Evolutionary conservation across 1,139 yeast species (phyloP), one percentile per base, ranked within the genome.

Genomic region (Taiozyma sp.): DNA sequence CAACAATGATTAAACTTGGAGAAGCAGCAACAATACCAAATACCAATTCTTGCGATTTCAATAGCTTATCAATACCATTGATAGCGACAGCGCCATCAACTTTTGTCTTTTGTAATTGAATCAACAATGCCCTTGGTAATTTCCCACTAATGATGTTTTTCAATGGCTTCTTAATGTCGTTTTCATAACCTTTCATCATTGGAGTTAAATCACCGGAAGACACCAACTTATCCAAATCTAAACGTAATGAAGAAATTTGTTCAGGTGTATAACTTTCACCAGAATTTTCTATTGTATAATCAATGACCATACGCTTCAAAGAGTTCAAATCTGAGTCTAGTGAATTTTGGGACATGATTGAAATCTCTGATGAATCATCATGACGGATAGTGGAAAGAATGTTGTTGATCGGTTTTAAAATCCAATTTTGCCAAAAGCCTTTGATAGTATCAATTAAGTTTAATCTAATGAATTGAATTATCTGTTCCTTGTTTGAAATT

Each of bases 11-110:
- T 9, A 83, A 63, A 30, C 91, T 82, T 0, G 99, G 99, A 44
- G 93, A 79, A 6, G 95, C 83, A 1, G 97, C 96, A 26, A 93
- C 88, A 41, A 88, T 73, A 2, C 96, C 97, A 70, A 93, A 89
- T 26, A 93, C 95, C 48, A 93, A 77, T 65, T 93, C 96, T 69
- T 93, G 99, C 44, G 95, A 85, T 66, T 89, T 86, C 50, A 93
- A 75, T 57, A 93, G 72, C 65, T 88, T 85, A 68, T 93, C 98
- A 56, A 93, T 91, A 9, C 98, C 98, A 59, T 78, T 82, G 55
- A 93, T 79, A 0, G 97, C 98, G 9, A 90, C 74, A 35, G 88
- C 93, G 4, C 96, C 96, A 65, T 93, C 99, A 14, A 93, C 97
- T 69, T 93, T 93, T 14, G 96, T 86, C 68, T 93, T 93, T 66